phyloP scores from a whole-genome alignment of 768 basidiomycete genomes.

The Suillus bovinus region DNA sequence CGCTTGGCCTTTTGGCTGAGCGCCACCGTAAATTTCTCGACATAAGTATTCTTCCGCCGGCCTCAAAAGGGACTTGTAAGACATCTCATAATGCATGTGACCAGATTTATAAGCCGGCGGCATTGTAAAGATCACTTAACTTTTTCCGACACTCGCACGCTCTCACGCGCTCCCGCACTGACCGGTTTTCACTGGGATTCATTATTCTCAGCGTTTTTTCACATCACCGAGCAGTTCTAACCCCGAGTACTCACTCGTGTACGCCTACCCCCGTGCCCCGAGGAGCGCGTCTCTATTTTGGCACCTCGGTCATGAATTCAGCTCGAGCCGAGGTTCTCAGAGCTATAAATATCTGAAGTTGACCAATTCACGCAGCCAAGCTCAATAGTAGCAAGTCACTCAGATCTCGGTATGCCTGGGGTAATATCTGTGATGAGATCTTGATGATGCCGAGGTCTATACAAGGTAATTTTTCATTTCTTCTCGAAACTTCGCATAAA shows the following conservation, averaged over 20 bases:
- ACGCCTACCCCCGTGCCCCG: background rate
- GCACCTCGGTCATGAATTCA: slow-evolving; percentile 5
- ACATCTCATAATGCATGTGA: background rate
- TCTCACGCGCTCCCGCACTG: too few relatives aligned
- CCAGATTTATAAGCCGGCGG: background rate
- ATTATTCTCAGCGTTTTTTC: background rate
- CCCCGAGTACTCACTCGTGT: background rate
- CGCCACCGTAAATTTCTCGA: too few relatives aligned
- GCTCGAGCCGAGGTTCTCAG: slow-evolving; percentile 1
- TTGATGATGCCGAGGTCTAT: background rate
- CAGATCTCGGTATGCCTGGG: background rate
- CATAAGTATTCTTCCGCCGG: background rate
- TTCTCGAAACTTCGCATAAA: background rate
- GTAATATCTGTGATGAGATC: background rate
- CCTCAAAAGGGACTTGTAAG: background rate
- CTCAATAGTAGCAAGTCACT: background rate
- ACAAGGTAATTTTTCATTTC: background rate
- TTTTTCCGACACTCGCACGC: background rate
- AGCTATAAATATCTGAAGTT: too few relatives aligned
- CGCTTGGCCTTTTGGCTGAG: background rate
- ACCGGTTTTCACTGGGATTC: too few relatives aligned
- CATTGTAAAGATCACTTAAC: background rate
- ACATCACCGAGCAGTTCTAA: background rate
- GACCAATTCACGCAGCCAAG: background rate
- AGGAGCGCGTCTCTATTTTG: background rate